Conservation (phyloP, 148 eudicot species). For the Polygonum aviculare region DNA sequence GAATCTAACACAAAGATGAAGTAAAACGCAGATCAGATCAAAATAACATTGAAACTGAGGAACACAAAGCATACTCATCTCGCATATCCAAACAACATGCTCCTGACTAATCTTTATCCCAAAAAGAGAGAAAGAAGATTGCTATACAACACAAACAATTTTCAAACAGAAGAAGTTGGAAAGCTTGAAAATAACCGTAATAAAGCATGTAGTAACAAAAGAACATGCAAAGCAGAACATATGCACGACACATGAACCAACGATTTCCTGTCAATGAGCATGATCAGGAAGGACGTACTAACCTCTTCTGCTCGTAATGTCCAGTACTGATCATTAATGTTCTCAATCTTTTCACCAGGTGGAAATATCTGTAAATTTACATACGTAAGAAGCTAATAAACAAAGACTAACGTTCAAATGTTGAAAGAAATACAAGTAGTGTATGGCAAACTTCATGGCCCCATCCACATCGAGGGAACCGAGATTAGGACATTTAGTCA, state of each 20-base stretch:
- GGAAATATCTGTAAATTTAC: constrained; percentile 63
- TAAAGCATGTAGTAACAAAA: not conserved
- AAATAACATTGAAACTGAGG: not conserved
- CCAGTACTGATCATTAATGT: constrained; percentile 91
- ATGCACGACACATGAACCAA: not conserved
- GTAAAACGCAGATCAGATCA: not conserved
- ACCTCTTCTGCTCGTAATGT: constrained; percentile 96
- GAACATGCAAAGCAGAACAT: not conserved
- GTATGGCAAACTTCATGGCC: not conserved
- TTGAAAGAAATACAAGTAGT: not conserved
- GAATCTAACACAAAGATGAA: constrained; percentile 40
- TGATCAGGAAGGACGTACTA: constrained; percentile 12
- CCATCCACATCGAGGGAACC: too few species aligned
- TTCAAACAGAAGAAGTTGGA: not conserved
- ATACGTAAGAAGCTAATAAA: not conserved
- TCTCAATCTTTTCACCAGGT: constrained; percentile 69
- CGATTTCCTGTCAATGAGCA: not conserved
- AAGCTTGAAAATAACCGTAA: not conserved
- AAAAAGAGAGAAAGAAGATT: not conserved
- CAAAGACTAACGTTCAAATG: not conserved
- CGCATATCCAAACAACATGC: not conserved
- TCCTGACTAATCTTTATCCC: not conserved
- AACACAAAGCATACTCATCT: not conserved
- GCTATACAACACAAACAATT: not conserved
- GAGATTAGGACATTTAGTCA: not conserved